A percentile compares a stretch with the other conserved stretches of the same genome.
Evolutionary conservation across 768 basidiomycete species (phyloP).

Genomic region (Sistotremastrum niveocremeum): DNA sequence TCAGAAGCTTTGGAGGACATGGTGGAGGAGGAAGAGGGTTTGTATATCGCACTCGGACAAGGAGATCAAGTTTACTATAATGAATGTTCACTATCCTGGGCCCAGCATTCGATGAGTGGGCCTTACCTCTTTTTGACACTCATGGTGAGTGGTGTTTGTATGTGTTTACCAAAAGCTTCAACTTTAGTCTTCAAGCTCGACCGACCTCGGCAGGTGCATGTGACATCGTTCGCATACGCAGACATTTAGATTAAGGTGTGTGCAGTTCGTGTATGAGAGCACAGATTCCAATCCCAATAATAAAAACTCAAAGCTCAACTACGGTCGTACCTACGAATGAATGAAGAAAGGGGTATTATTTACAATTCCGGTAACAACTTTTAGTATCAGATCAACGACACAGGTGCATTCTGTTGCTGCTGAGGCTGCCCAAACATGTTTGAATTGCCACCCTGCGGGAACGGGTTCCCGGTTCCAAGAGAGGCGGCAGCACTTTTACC

Average conservation of each 20-base stretch:
- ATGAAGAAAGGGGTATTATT: too few species aligned
- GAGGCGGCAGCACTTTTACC: constrained; percentile 3
- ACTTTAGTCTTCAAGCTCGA: too few species aligned
- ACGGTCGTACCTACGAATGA: too few species aligned
- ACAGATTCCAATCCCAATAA: too few species aligned
- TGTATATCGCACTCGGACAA: constrained; percentile 85
- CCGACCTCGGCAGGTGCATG: too few species aligned
- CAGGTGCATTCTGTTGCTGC: constrained; percentile 28
- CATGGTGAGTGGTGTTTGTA: constrained; percentile 18
- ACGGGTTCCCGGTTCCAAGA: constrained; percentile 1
- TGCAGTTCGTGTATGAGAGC: too few species aligned
- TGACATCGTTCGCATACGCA: too few species aligned
- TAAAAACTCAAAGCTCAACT: too few species aligned
- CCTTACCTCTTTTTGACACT: constrained; percentile 44
- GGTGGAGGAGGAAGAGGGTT: constrained; percentile 93
- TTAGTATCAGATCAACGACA: constrained; percentile 34
- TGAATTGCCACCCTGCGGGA: constrained; percentile 7
- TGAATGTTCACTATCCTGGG: constrained; percentile 4
- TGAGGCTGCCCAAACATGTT: constrained; percentile 15
- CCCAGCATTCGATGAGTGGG: not conserved
- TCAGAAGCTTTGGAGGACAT: constrained; percentile 90
- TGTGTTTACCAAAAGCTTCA: too few species aligned
- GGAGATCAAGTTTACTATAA: constrained; percentile 70
- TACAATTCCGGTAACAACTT: too few species aligned
- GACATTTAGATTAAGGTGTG: too few species aligned